A percentile compares a stretch with the other conserved stretches of the same genome.
phyloP scores from a whole-genome alignment of 805 yeast species.

The Pichia heedii region DNA sequence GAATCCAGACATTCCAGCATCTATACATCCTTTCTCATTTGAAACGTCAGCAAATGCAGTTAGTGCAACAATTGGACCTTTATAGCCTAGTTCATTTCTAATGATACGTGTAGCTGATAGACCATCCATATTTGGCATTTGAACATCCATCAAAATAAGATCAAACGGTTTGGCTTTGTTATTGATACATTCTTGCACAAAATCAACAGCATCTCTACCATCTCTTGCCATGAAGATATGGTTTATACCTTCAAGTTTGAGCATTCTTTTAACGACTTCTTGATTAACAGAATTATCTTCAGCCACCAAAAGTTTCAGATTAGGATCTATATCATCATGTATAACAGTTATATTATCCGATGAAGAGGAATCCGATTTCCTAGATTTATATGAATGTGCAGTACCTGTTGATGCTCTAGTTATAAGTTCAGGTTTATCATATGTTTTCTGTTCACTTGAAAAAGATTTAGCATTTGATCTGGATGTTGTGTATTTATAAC shows the following conservation, averaged over 20 bases:
- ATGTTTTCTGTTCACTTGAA: conserved; percentile 5
- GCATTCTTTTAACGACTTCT: conserved; percentile 86
- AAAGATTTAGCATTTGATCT: neutral
- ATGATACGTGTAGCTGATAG: conserved; percentile 71
- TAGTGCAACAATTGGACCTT: conserved; percentile 79
- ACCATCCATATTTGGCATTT: conserved; percentile 94
- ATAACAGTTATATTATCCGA: neutral
- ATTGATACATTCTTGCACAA: conserved; percentile 41
- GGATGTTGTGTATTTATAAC: conserved; percentile 3
- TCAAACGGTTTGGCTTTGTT: conserved; percentile 40
- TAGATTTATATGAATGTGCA: conserved; percentile 30
- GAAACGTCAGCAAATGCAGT: conserved; percentile 95
- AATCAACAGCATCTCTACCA: conserved; percentile 80
- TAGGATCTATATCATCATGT: neutral
- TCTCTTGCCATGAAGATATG: conserved; percentile 76
- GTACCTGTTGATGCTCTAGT: conserved; percentile 46
- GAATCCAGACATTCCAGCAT: conserved; percentile 90
- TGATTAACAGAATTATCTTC: conserved; percentile 94
- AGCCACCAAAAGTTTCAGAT: conserved; percentile 62
- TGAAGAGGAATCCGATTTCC: conserved; percentile 18
- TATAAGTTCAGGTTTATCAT: conserved; percentile 36
- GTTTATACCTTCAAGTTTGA: conserved; percentile 68
- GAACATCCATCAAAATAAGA: conserved; percentile 91
- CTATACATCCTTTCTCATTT: conserved; percentile 75
- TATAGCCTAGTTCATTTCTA: conserved; percentile 49